A percentile compares a stretch with the other conserved stretches of the same genome.
These are phyloP conservation scores for Ettlia oleoabundans DNA, from an alignment of 139 green algal species.

Conservation along the genomic window DNA sequence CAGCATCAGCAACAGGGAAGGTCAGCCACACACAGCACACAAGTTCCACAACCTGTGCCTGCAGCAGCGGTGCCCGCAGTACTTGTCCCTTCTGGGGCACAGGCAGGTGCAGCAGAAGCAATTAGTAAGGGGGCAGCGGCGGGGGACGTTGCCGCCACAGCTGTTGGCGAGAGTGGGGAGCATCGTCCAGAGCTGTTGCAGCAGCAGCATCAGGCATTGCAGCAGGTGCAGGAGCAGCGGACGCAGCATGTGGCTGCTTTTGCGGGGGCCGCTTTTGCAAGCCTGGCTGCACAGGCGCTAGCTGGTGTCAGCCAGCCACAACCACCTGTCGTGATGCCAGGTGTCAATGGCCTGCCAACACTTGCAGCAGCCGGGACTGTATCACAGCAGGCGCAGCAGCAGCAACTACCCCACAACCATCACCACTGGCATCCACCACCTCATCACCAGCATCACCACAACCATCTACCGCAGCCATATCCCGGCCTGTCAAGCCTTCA, in stretches of 20 bases:
- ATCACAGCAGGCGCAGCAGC: neutral
- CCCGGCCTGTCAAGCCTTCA: neutral
- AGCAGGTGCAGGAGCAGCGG: neutral
- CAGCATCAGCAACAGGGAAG: conserved; percentile 23
- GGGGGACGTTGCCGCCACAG: neutral
- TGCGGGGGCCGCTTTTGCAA: too few species aligned
- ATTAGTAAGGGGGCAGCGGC: neutral
- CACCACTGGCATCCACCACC: too few species aligned
- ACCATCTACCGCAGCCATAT: neutral
- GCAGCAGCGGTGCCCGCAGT: neutral
- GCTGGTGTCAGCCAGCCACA: too few species aligned
- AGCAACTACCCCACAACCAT: too few species aligned
- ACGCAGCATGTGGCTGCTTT: neutral
- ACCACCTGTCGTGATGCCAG: too few species aligned
- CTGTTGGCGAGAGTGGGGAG: too few species aligned
- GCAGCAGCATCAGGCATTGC: neutral
- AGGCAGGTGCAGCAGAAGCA: neutral
- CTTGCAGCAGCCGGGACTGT: too few species aligned
- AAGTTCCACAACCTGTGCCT: neutral
- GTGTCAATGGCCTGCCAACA: too few species aligned
- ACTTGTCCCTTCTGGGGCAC: too few species aligned
- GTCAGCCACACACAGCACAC: neutral
- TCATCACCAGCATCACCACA: neutral
- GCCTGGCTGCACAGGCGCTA: too few species aligned
- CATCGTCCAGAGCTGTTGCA: neutral